Base-by-base conservation (phyloP, 1,284 basidiomycete genomes). In the Earliella scabrosa region DNA sequence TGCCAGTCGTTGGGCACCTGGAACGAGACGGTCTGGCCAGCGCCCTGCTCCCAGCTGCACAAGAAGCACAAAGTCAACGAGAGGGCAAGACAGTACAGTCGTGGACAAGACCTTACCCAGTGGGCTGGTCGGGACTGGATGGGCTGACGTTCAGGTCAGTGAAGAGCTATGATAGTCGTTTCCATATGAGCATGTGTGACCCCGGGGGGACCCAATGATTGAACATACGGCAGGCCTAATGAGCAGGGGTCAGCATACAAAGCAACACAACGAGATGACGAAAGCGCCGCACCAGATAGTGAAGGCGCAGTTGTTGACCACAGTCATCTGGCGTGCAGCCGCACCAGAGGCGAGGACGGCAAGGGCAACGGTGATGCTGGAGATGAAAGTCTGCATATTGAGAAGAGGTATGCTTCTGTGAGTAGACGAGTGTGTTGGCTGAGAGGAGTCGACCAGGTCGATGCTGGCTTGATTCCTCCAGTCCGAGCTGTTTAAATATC, bases 1-100 rank as follows among this genome's bases (percentile, higher is more conserved):
- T 58, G 66, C 71, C 71, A 73, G 63, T 73, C 64, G 59, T 70
- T 62, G n/a, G 70, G 70, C 32, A 72, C 69, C 45, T 54, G 51
- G 62, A 73, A 72, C 4, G 54, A 58, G 38, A 66, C 64, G 26
- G 49, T 45, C 44, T 56, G 45, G 29, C 45, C 23, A 5, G 59
- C 49, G 27, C 23, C 39, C 39, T 60, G 58, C 49, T 59, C 53
- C 64, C 64, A 65, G 23, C 39, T 41, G n/a, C 4, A 39, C 2
- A 4, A 16, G 6, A 31, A 31, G 29, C 29, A 31, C n/a, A n/a
- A n/a, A n/a, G n/a, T n/a, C n/a, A n/a, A n/a, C n/a, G n/a, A n/a
- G n/a, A n/a, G n/a, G n/a, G n/a, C 56, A 55, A 20, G 13, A 16
- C 11, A 8, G 24, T 48, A 9, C 23, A 16, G 23, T n/a, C 27